Percentiles rank a stretch among this genome's conserved stretches.
Conservation (phyloP, 1,284 basidiomycete genomes). For the Cryptococcus wingfieldii region DNA sequence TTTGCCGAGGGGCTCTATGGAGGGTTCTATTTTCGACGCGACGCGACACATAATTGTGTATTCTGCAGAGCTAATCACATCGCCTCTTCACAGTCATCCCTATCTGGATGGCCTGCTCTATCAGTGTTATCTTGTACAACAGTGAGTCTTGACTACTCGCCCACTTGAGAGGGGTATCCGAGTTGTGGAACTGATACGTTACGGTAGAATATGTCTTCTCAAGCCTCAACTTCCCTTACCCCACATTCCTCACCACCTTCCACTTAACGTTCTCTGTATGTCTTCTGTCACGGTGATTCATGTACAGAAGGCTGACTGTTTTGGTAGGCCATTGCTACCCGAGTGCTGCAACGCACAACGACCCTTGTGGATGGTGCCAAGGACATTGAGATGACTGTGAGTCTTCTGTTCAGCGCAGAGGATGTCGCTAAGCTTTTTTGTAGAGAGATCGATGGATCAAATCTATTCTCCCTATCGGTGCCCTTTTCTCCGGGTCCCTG, state of each 20-base stretch:
- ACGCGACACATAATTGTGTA: not conserved
- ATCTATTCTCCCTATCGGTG: conserved; percentile 88
- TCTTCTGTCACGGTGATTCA: conserved; percentile 12
- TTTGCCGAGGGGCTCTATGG: not conserved
- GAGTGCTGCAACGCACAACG: conserved; percentile 82
- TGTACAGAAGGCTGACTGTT: not conserved
- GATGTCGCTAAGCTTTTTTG: not conserved
- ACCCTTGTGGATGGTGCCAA: conserved; percentile 81
- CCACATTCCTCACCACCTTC: conserved; percentile 83
- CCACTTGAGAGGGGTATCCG: too few relatives aligned
- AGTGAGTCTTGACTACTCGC: conserved; percentile 43
- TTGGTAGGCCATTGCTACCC: conserved; percentile 74
- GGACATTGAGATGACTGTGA: conserved; percentile 72
- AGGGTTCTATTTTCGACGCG: not conserved
- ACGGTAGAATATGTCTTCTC: conserved; percentile 69
- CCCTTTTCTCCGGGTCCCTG: conserved; percentile 85
- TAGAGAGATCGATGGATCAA: conserved; percentile 70
- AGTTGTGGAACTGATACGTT: not conserved
- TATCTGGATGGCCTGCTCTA: conserved; percentile 74
- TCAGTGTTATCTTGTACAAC: conserved; percentile 94
- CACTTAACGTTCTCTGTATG: conserved; percentile 76
- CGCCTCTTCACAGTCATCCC: conserved; percentile 39
- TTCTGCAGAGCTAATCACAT: not conserved
- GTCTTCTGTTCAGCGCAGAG: conserved; percentile 14
- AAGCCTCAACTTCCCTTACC: conserved; percentile 72